Evolutionary conservation across 805 yeast species (phyloP), one percentile per base, ranked within the genome.

Genomic region (Yamadazyma philogaea): DNA sequence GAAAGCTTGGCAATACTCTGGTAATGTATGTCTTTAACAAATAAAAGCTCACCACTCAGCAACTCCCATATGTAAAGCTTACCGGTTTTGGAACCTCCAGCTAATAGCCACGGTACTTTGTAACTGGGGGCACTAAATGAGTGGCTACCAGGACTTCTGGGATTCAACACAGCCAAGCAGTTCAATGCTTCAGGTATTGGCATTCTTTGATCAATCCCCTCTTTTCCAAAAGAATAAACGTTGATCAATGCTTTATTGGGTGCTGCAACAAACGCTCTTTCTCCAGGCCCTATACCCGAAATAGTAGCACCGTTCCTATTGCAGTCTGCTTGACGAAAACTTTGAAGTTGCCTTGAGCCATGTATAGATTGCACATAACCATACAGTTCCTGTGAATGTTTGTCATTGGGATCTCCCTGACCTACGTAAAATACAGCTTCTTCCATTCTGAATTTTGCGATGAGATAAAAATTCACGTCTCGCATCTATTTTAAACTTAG

Each of bases 1-100:
- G 70, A 72, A 27, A 91, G 59, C 24, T 70, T 72, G 0, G 82
- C 74, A 6, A 88, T 75, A 6, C 74, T 70, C 63, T 91, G 97
- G 60, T 87, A 91, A 64, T 91, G 98, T 0, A 87, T 82, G 39
- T 86, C 90, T 55, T 79, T 80, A 3, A 80, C 95, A 36, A 77
- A 70, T 18, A 90, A 55, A 36, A 93, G 69, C 18, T 78, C 63
- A 0, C 98, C 98, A 1, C 93, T 83, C 7, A 73, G 61, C 39
- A 90, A 57, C 53, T 88, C 96, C 98, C 98, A 91, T 1, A 90
- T 61, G 56, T 85, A 85, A 12, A 93, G 48, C 50, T 81, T 77
- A 10, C 98, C 98, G n/a, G 82, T 56, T 45, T 69, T 57, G 40
- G 93, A 74, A 46, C 91, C 89, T 34, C 84, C 95, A 6, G 80